Evolutionary conservation across 2,329 filamentous ascomycete genomes (phyloP), one percentile per base, ranked within the genome.

Genomic region (Paecilomyces formosus): DNA sequence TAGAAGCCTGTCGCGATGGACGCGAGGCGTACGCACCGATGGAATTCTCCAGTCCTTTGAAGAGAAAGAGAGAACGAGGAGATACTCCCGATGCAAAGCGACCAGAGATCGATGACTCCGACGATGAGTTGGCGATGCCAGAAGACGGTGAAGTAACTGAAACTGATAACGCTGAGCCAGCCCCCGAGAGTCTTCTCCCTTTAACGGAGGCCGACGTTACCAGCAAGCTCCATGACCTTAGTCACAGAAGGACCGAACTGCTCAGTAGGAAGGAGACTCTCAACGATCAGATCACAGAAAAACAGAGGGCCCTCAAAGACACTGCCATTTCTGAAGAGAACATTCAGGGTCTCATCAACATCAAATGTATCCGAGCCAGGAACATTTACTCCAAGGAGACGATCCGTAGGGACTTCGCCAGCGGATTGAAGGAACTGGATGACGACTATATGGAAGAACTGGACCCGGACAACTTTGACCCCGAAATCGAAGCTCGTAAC

Each of bases 401-500:
- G 18, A 45, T 45, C 39, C 39, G 39, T 18, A 45, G 13, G 39
- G 39, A 45, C 3, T 45, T 45, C n/a, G 39, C 39, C 1, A 18
- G 15, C 7, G 39, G 39, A 1, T n/a, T 45, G 5, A 45, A 45
- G 39, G 39, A 45, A 18, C 39, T 45, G 13, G 39, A 45, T 45
- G 39, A 45, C 2, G 39, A 45, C 2, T n/a, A 45, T 2, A 9
- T 21, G 1, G 39, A 45, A 18, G 39, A 18, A 21, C 8, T 45
- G 3, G 39, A 45, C n/a, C 39, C 39, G 5, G 39, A 45, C 5
- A 45, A 45, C 18, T 45, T 45, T 18, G 39, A 45, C 18, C 39
- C 39, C 0, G 78, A 82, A 1, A 65, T 78, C n/a, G 80, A 85
- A 6, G 52, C 75, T 2, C 78, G 83, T 9, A 79, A 88, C 63